Evolutionary conservation across 192 early-diverging fungal species (phyloP).

Genomic region (Funneliformis geosporum): DNA sequence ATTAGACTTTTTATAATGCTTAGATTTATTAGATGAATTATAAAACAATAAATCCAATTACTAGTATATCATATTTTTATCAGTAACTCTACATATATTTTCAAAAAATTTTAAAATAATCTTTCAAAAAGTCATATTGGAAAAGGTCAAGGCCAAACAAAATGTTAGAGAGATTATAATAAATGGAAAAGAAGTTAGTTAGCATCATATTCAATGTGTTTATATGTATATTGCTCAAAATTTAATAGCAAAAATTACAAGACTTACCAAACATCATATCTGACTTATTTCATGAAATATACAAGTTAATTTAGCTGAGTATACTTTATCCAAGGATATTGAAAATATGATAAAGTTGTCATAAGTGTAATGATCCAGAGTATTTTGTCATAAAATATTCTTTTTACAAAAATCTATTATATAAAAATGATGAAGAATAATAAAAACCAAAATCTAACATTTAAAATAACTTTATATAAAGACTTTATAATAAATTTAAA

Average conservation of each 20-base stretch:
- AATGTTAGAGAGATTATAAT: not conserved
- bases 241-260: not conserved
- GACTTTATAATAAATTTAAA: no score
- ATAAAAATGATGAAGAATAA: no score
- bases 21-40: not conserved
- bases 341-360: no score
- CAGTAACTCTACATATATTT: not conserved
- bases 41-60: not conserved
- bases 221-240: not conserved
- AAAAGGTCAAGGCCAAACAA: not conserved
- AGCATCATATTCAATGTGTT: not conserved
- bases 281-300: not conserved
- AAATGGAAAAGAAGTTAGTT: not conserved
- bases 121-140: not conserved
- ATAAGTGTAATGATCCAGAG: no score
- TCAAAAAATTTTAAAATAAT: not conserved
- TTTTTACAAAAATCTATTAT: no score
- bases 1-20: not conserved
- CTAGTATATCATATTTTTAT: not conserved
- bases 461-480: no score
- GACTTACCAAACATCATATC: not conserved
- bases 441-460: no score
- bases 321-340: not conserved
- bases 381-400: no score
- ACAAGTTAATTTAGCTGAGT: not conserved